Percentiles rank a stretch among this genome's conserved stretches.
phyloP scores from a whole-genome alignment of 495 filamentous ascomycete species.

The Penicillium lagena region DNA sequence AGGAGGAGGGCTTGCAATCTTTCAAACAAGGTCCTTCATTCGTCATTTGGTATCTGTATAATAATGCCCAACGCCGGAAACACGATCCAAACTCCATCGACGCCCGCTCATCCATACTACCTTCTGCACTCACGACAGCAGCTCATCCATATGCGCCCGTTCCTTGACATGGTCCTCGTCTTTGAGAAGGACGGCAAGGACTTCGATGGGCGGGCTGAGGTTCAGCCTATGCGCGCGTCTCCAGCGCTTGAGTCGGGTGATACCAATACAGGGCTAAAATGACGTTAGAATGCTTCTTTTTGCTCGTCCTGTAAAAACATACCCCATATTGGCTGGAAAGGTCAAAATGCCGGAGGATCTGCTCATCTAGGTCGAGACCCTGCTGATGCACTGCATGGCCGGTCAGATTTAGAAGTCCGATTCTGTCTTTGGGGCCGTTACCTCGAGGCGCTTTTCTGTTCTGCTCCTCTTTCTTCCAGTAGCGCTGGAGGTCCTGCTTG shows the following conservation, averaged over 20 bases:
- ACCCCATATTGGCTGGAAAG: conserved; percentile 84
- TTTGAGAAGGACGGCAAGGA: conserved; percentile 76
- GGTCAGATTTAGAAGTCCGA: background rate
- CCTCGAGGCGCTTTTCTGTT: conserved; percentile 48
- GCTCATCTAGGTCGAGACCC: conserved; percentile 66
- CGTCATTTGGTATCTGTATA: too few relatives aligned
- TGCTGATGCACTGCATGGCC: conserved; percentile 59
- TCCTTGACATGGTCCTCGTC: conserved; percentile 48
- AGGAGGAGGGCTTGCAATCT: too few relatives aligned
- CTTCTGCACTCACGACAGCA: conserved; percentile 46
- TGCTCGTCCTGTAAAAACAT: conserved; percentile 23
- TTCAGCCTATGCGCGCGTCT: conserved; percentile 72
- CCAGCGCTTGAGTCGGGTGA: conserved; percentile 78
- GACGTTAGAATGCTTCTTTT: conserved; percentile 8
- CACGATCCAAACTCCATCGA: background rate
- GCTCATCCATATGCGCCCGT: conserved; percentile 72
- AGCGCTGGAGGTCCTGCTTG: conserved; percentile 57
- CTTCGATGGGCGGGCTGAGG: conserved; percentile 82
- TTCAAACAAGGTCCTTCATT: too few relatives aligned
- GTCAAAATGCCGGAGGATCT: conserved; percentile 84
- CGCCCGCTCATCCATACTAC: background rate
- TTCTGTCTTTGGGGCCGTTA: conserved; percentile 5
- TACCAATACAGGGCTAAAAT: conserved; percentile 79
- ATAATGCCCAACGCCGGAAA: background rate
- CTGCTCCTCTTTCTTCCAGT: conserved; percentile 65